Base-by-base conservation (phyloP, 2,329 filamentous ascomycete species). In the Neoascochyta sp. region DNA sequence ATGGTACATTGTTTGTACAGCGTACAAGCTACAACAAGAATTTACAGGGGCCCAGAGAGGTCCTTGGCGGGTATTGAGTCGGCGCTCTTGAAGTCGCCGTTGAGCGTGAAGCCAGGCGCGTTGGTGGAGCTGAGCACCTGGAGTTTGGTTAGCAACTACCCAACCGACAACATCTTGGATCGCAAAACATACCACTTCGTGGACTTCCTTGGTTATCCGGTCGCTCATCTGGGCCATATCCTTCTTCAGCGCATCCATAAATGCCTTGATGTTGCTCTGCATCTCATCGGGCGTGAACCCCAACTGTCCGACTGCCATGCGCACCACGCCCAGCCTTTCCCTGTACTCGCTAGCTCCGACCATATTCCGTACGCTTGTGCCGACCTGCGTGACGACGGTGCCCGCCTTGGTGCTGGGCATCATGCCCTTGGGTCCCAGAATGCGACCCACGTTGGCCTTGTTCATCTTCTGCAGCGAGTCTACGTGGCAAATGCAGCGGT, bases 341-440 rank as follows among this genome's bases (percentile, higher is more conserved):
- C 87, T 80, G 68, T 95, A 98, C 48, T 89, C 80, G 30, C 81
- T 85, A 31, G 81, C 86, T 40, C 90, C 88, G 9, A 87, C 79
- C 65, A 95, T 80, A 46, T 90, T 86, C 52, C 76, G 78, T 53
- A 98, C 84, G 18, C 80, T 75, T n/a, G 71, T 64, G 31, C 75
- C 75, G 10, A 95, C 76, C 58, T 94, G 83, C 55, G 76, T 82
- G 14, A 94, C 87, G 33, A 98, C 84, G 1, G 92, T 96, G 44
- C 87, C 88, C 41, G 79, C 79, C 72, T 95, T 95, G 38, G 76
- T 68, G 60, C 78, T 93, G 5, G 92, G 92, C 92, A 98, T 96
- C 55, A 98, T 65, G 3, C 89, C 89, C 64, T 78, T 81, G 24
- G 93, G 92, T 54, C 92, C 92, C 12, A 98, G 71, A 23, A 95